Evolutionary conservation across 768 basidiomycete genomes (phyloP).

Genomic region (Russula compacta): DNA sequence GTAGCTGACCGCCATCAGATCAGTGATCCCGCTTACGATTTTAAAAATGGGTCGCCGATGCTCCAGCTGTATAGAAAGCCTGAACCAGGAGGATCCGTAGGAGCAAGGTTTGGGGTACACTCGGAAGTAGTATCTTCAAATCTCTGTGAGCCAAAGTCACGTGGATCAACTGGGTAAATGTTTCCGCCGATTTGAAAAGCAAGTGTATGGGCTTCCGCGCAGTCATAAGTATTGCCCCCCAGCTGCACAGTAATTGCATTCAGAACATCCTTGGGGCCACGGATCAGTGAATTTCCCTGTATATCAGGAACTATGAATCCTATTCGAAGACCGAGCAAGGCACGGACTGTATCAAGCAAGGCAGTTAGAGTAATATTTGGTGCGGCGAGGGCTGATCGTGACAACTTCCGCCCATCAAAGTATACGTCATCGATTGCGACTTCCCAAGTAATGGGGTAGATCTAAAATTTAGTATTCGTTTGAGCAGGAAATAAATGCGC

Average conservation of each 20-base stretch:
- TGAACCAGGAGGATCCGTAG: slow-evolving; percentile 54
- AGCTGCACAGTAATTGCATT: slow-evolving; percentile 35
- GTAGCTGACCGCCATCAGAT: not conserved
- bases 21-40: slow-evolving; percentile 40
- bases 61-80: slow-evolving; percentile 71
- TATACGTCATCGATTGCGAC: slow-evolving; percentile 61
- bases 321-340: not conserved
- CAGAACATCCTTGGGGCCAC: slow-evolving; percentile 63
- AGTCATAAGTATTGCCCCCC: slow-evolving; percentile 40
- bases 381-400: slow-evolving; percentile 43
- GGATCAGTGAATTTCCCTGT: slow-evolving; percentile 70
- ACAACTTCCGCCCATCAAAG: slow-evolving; percentile 55
- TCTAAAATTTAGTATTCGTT: slow-evolving; percentile 14
- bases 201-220: slow-evolving; percentile 51
- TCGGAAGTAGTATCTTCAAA: slow-evolving; percentile 19
- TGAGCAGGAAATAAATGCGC: not conserved
- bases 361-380: slow-evolving; percentile 48
- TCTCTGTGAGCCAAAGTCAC: slow-evolving; percentile 51
- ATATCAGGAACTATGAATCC: not conserved
- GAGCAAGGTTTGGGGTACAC: slow-evolving; percentile 48
- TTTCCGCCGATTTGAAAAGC: slow-evolving; percentile 61
- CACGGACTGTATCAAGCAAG: slow-evolving; percentile 59
- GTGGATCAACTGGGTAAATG: slow-evolving; percentile 65
- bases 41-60: slow-evolving; percentile 67
- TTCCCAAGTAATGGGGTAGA: slow-evolving; percentile 46